A percentile compares a stretch with the other conserved stretches of the same genome.
These are phyloP conservation scores for Cyclotella atomus DNA, from an alignment of 108 stramenopile genomes.

Conservation along the genomic window DNA sequence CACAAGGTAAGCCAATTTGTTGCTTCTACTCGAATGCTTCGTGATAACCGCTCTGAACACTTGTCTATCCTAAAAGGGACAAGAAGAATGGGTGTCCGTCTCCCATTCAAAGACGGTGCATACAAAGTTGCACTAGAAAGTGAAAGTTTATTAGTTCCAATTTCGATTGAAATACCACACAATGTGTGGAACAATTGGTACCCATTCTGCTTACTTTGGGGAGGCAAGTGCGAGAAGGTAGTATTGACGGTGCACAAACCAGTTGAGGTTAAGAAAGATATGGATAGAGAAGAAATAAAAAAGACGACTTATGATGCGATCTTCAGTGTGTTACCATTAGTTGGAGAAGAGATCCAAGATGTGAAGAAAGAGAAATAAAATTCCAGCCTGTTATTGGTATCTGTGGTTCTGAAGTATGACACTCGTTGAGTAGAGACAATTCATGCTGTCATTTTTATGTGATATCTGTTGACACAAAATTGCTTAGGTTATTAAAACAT, in stretches of 20 bases:
- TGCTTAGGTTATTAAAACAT: too few species aligned
- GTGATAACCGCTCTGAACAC: background rate
- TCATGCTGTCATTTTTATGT: too few species aligned
- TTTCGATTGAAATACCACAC: slow-evolving; percentile 79
- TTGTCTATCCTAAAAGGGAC: slow-evolving; percentile 48
- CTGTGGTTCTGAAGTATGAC: too few species aligned
- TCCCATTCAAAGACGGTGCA: slow-evolving; percentile 88
- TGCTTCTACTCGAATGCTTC: background rate
- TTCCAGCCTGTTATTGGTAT: background rate
- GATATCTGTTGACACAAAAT: too few species aligned
- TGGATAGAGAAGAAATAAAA: slow-evolving; percentile 73
- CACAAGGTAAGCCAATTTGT: slow-evolving; percentile 54
- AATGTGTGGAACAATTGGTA: slow-evolving; percentile 79
- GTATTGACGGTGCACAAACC: slow-evolving; percentile 72
- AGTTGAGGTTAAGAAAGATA: slow-evolving; percentile 53
- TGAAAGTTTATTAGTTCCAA: slow-evolving; percentile 58
- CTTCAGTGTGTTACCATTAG: slow-evolving; percentile 70
- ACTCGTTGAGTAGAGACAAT: too few species aligned
- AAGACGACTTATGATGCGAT: slow-evolving; percentile 66
- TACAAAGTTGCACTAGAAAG: slow-evolving; percentile 73
- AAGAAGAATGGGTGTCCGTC: slow-evolving; percentile 69
- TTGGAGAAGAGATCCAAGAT: slow-evolving; percentile 45
- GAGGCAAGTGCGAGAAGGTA: slow-evolving; percentile 44
- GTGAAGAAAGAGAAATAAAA: slow-evolving; percentile 31
- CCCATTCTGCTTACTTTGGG: slow-evolving; percentile 62